Base-by-base conservation (phyloP, 176 grass and related monocot species). In the Triticum turgidum region DNA sequence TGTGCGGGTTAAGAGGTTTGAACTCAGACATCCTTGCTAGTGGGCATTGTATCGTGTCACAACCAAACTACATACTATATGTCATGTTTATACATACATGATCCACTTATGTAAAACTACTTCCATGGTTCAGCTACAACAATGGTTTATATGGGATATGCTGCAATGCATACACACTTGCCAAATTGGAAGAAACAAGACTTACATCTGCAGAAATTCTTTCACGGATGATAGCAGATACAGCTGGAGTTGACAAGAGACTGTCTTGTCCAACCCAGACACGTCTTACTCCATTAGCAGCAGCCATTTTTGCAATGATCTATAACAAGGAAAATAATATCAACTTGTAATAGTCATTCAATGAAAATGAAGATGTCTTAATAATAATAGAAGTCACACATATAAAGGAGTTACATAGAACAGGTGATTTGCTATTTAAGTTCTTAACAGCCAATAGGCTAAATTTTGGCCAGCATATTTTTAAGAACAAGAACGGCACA, bases 221-320 rank as follows among this genome's bases (percentile, higher is more conserved):
- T 88, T 99, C 97, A 67, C 97, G 90, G 78, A 99, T 96, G 59
- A 99, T 92, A 85, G 78, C 85, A 86, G 97, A 99, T 76, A 99
- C 97, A 76, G 97, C 97, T 76, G 94, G 97, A 82, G 97, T 99
- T 61, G 97, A 99, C 80, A 99, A 79, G 67, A 99, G 87, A 90
- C 84, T 90, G 87, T 94, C 80, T 90, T 87, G 90, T 85, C 89
- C 97, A 91, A 99, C 85, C 97, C 97, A 99, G 67, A 99, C 89
- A 87, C 97, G 92, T 68, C 94, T 92, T 51, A 87, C 97, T 89
- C 92, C 93, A 94, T 99, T 99, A 79, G 92, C 97, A 80, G 92
- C 94, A 78, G 94, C 94, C 94, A 99, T 99, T 88, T 99, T 99
- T 81, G 91, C 90, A 63, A 99, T 96, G 77, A 99, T 93, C 97